Evolutionary conservation across 192 early-diverging fungal genomes (phyloP).

Genomic region (Coemansia sp.): DNA sequence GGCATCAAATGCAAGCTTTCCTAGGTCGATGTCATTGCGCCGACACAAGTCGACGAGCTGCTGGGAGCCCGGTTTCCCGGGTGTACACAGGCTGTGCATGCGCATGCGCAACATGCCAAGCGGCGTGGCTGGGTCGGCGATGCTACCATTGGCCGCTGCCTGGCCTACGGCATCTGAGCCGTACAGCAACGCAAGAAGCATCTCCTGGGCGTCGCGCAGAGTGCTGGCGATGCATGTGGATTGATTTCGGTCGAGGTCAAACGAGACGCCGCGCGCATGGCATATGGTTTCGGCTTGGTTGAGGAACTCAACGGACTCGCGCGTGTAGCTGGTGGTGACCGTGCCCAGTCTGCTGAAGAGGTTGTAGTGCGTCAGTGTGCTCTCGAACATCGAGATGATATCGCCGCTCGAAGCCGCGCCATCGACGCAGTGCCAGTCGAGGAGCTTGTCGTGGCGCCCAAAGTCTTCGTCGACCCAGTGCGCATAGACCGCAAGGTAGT

Average conservation of each 20-base stretch:
- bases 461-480: conserved; percentile 42
- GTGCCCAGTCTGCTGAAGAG: conserved; percentile 37
- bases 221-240: conserved; percentile 43
- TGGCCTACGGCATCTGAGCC: not conserved
- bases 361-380: conserved; percentile 34
- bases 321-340: conserved; percentile 50
- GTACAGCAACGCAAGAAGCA: conserved; percentile 26
- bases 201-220: conserved; percentile 36
- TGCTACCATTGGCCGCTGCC: not conserved
- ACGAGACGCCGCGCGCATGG: conserved; percentile 44
- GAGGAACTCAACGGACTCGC: conserved; percentile 52
- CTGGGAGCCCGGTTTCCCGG: conserved; percentile 15
- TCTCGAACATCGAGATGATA: conserved; percentile 43
- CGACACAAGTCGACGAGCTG: conserved; percentile 45
- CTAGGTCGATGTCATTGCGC: conserved; percentile 18
- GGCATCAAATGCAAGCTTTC: conserved; percentile 28
- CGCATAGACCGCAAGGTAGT: conserved; percentile 38
- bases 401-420: conserved; percentile 45
- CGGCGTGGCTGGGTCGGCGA: conserved; percentile 10
- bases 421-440: conserved; percentile 43
- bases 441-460: conserved; percentile 38
- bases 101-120: conserved; percentile 27
- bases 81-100: conserved; percentile 15
- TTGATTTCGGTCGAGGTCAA: conserved; percentile 52
- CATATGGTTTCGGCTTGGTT: conserved; percentile 52